Conservation (phyloP, 1,284 basidiomycete species). For the Athelia sp. region DNA sequence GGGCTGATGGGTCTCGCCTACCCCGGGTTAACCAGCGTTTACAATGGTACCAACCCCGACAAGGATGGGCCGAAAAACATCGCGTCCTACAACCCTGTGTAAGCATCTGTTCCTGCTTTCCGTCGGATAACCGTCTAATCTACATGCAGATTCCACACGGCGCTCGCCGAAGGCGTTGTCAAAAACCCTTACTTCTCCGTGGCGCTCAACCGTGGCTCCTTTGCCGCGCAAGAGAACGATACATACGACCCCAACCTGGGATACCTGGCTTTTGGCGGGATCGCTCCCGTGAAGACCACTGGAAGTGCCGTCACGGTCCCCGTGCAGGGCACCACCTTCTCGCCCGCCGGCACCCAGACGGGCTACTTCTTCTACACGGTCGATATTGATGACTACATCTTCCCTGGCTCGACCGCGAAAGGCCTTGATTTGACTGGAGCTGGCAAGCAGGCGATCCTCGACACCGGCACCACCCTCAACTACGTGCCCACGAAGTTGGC, state of each 20-base stretch:
- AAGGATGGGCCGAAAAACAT: slow-evolving; percentile 7
- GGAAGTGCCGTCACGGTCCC: slow-evolving; percentile 16
- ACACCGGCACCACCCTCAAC: too few relatives aligned
- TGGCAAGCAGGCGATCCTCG: too few relatives aligned
- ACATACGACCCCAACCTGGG: slow-evolving; percentile 10
- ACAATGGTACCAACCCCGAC: slow-evolving; percentile 12
- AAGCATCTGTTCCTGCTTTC: too few relatives aligned
- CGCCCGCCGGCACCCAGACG: slow-evolving; percentile 2
- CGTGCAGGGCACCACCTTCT: slow-evolving; percentile 15
- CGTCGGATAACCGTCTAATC: too few relatives aligned
- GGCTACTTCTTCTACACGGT: slow-evolving; percentile 18
- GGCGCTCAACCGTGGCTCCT: slow-evolving; percentile 9
- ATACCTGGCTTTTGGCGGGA: slow-evolving; percentile 11
- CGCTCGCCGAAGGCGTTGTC: too few relatives aligned
- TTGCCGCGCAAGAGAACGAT: slow-evolving; percentile 5
- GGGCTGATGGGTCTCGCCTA: slow-evolving; percentile 17
- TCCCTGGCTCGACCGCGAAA: slow-evolving; percentile 13
- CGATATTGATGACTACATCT: slow-evolving; percentile 16
- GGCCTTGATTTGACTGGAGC: too few relatives aligned
- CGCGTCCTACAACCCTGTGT: slow-evolving; percentile 16
- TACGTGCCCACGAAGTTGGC: too few relatives aligned
- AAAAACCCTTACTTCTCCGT: too few relatives aligned
- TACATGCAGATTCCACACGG: too few relatives aligned
- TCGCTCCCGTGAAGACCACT: slow-evolving; percentile 5
- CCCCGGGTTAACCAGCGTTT: slow-evolving; percentile 14